Evolutionary conservation across 176 grass and related monocot genomes (phyloP).

Genomic region (Thinopyrum elongatum): DNA sequence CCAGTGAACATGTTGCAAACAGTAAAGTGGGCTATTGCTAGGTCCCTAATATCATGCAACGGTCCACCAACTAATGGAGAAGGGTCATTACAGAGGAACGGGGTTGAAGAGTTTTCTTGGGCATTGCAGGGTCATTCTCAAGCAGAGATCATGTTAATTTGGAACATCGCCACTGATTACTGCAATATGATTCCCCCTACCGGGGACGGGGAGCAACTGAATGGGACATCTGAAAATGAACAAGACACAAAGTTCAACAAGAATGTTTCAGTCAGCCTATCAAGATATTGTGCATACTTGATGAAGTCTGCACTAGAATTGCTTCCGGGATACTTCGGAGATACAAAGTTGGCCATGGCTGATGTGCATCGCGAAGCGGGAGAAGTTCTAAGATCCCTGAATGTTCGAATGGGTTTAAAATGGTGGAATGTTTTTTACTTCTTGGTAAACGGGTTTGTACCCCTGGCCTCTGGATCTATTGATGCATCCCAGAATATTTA

Average conservation of each 20-base stretch:
- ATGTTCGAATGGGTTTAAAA: too few relatives aligned
- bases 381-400: background rate
- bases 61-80: background rate
- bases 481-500: background rate
- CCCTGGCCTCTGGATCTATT: too few relatives aligned
- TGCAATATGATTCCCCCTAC: too few relatives aligned
- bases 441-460: too few relatives aligned
- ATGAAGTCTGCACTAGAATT: background rate
- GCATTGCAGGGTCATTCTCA: background rate
- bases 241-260: background rate
- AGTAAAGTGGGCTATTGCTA: background rate
- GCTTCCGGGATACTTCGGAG: background rate
- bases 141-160: background rate
- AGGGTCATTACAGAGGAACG: background rate
- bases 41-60: background rate
- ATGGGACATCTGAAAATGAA: background rate
- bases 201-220: too few relatives aligned
- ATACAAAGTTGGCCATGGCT: background rate
- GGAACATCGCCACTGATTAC: slow-evolving; percentile 3
- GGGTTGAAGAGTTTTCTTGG: background rate
- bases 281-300: background rate
- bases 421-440: too few relatives aligned
- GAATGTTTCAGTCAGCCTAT: background rate
- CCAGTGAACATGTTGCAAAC: background rate
- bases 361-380: background rate